These are phyloP conservation scores for Penicillium maclennaniae DNA, from an alignment of 495 filamentous ascomycete genomes.

Conservation along the genomic window DNA sequence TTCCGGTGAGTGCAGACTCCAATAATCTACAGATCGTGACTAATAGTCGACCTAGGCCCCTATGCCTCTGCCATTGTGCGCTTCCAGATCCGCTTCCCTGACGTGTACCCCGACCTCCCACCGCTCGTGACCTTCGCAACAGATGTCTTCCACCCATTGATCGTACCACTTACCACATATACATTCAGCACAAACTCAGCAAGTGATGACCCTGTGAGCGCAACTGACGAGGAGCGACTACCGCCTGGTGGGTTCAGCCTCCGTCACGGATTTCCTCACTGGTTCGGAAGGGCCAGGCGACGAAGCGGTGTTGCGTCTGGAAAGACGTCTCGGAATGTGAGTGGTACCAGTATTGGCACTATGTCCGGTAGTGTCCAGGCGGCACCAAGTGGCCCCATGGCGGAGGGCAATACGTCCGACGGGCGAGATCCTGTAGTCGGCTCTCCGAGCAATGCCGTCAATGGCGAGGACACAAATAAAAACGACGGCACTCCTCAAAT, in stretches of 20 bases:
- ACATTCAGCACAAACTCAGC: constrained; percentile 76
- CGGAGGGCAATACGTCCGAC: not conserved
- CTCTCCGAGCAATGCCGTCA: not conserved
- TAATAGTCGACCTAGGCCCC: constrained; percentile 54
- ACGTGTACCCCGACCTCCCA: constrained; percentile 71
- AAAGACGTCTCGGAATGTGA: constrained; percentile 36
- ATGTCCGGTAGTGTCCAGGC: not conserved
- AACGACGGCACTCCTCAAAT: constrained; percentile 7
- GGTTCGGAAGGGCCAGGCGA: constrained; percentile 61
- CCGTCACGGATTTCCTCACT: constrained; percentile 81
- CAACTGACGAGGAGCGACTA: constrained; percentile 73
- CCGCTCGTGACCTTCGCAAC: constrained; percentile 83
- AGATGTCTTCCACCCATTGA: constrained; percentile 91
- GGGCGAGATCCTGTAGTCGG: not conserved
- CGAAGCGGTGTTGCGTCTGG: constrained; percentile 25
- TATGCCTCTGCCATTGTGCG: constrained; percentile 85
- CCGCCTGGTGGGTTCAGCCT: constrained; percentile 86
- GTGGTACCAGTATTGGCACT: constrained; percentile 20
- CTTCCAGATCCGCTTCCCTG: constrained; percentile 84
- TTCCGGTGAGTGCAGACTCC: constrained; percentile 54
- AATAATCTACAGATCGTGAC: not conserved
- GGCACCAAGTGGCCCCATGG: not conserved
- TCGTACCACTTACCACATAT: constrained; percentile 85
- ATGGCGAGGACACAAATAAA: constrained; percentile 3
- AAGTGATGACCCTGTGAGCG: constrained; percentile 67